Conservation (phyloP, 2,329 filamentous ascomycete species). For the Phoma sp. region DNA sequence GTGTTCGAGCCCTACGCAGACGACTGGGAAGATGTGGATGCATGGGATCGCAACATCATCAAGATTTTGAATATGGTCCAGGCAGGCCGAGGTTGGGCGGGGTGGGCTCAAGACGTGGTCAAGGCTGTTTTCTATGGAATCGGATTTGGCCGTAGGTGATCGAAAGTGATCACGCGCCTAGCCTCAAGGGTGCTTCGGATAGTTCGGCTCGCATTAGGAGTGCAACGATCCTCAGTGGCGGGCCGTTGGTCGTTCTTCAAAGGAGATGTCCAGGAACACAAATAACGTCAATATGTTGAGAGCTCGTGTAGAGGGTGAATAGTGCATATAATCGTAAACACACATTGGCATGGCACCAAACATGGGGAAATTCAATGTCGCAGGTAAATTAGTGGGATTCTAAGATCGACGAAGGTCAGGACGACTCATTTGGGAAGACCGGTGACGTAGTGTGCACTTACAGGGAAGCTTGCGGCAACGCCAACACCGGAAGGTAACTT, state of each 20-base stretch:
- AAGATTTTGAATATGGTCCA: conserved; percentile 62
- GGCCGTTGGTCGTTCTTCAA: neutral
- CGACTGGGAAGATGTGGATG: conserved; percentile 65
- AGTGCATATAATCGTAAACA: neutral
- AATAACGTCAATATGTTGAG: neutral
- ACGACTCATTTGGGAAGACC: neutral
- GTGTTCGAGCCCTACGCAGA: conserved; percentile 69
- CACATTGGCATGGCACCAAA: conserved; percentile 15
- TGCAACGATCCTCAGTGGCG: neutral
- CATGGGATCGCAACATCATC: conserved; percentile 63
- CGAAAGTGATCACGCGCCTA: conserved; percentile 4
- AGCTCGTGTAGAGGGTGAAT: neutral
- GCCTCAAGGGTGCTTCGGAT: conserved; percentile 2
- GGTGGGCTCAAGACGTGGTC: conserved; percentile 54
- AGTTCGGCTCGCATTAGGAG: conserved; percentile 3
- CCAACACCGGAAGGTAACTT: conserved; percentile 15
- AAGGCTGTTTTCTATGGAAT: conserved; percentile 37
- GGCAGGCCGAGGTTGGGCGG: conserved; percentile 61
- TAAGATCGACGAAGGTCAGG: neutral
- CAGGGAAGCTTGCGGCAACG: conserved; percentile 12
- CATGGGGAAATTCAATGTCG: conserved; percentile 9
- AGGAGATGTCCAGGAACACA: neutral
- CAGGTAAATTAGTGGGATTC: conserved; percentile 1
- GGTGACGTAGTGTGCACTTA: conserved; percentile 11
- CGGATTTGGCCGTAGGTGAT: conserved; percentile 27